These are phyloP conservation scores for Pseudotsuga menziesii DNA, from an alignment of 75 land plant genomes.

Conservation along the genomic window DNA sequence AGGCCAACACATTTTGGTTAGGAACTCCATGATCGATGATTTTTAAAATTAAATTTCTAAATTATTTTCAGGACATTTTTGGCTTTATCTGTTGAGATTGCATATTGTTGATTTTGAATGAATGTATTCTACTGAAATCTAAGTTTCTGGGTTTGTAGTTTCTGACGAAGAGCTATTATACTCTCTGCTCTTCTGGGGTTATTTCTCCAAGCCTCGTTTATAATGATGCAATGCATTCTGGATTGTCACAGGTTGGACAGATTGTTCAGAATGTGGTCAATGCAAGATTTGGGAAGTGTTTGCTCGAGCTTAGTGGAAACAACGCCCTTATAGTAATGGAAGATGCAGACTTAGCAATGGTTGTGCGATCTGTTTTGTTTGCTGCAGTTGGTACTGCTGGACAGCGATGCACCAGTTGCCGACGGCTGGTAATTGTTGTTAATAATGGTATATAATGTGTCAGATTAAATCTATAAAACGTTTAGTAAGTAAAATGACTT, in stretches of 20 bases:
- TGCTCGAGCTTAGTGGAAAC: conserved; percentile 95
- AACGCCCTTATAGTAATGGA: conserved; percentile 96
- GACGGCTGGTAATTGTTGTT: conserved; percentile 63
- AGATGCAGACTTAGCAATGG: conserved; percentile 83
- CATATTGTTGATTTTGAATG: background rate
- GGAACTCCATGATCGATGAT: background rate
- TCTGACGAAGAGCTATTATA: background rate
- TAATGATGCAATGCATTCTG: background rate
- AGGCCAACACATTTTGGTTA: background rate
- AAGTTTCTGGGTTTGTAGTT: background rate
- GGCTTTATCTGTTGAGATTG: background rate
- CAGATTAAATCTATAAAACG: background rate
- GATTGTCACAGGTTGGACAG: conserved; percentile 71
- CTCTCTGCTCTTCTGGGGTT: background rate
- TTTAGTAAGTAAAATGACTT: conserved; percentile 1
- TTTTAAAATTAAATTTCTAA: background rate
- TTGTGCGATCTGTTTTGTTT: conserved; percentile 87
- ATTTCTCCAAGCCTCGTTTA: background rate
- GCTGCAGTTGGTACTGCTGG: conserved; percentile 99
- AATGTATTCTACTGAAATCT: background rate
- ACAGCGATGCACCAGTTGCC: conserved; percentile 94
- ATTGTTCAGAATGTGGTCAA: conserved; percentile 70
- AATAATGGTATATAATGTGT: background rate
- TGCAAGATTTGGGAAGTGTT: conserved; percentile 85
- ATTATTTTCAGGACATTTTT: background rate